phyloP scores from a whole-genome alignment of 306 rosid genomes.

The Mimosa pudica region DNA sequence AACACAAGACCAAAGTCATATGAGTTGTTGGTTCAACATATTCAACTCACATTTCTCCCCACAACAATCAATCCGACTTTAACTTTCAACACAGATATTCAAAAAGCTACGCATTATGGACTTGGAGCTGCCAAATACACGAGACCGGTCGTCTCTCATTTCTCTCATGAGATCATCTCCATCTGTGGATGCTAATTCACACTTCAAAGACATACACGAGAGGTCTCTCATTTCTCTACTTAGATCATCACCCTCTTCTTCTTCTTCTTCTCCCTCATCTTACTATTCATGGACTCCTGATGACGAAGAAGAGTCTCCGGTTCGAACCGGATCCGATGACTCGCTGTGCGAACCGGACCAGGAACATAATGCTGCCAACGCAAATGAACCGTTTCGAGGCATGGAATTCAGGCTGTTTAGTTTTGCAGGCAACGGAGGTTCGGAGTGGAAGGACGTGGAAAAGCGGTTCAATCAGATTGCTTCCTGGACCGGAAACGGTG shows the following conservation, averaged over 20 bases:
- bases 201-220: slow-evolving; percentile 32
- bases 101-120: too few relatives aligned
- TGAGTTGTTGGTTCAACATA: background rate
- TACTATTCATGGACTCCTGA: slow-evolving; percentile 22
- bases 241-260: slow-evolving; percentile 41
- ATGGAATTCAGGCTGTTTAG: slow-evolving; percentile 42
- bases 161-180: slow-evolving; percentile 26
- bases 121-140: slow-evolving; percentile 28
- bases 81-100: background rate
- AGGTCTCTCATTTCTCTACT: slow-evolving; percentile 38
- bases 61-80: too few relatives aligned
- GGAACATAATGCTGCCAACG: too few relatives aligned
- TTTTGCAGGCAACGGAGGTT: slow-evolving; percentile 40
- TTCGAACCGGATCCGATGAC: slow-evolving; percentile 36
- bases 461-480: slow-evolving; percentile 59
- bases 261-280: slow-evolving; percentile 31
- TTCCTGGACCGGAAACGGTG: slow-evolving; percentile 21
- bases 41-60: slow-evolving; percentile 31
- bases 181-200: background rate
- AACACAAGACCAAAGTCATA: background rate
- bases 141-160: slow-evolving; percentile 41
- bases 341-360: background rate
- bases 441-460: slow-evolving; percentile 69
- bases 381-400: slow-evolving; percentile 36
- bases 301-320: slow-evolving; percentile 32